Percentiles rank a stretch among this genome's conserved stretches.
These are phyloP conservation scores for Xerocomellus dryophilus DNA, from an alignment of 768 basidiomycete species.

Conservation along the genomic window DNA sequence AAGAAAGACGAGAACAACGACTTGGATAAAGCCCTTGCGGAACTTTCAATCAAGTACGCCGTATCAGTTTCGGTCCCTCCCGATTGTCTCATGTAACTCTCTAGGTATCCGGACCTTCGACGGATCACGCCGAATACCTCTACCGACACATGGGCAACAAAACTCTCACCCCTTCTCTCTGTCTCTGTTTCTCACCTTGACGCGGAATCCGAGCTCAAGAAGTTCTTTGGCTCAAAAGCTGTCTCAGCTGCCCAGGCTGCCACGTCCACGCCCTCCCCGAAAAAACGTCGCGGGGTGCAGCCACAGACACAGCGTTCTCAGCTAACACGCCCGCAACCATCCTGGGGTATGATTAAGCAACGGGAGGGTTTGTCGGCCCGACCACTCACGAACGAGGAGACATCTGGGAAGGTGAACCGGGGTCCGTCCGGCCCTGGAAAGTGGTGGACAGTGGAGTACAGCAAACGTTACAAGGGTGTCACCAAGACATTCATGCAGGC, in stretches of 20 bases:
- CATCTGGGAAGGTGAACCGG: slow-evolving; percentile 41
- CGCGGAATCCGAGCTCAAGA: slow-evolving; percentile 84
- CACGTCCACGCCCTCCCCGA: slow-evolving; percentile 34
- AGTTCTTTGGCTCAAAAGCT: slow-evolving; percentile 92
- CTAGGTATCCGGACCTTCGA: slow-evolving; percentile 54
- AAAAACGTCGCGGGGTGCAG: slow-evolving; percentile 37
- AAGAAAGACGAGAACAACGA: slow-evolving; percentile 67
- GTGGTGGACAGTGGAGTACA: slow-evolving; percentile 90
- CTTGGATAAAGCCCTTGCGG: slow-evolving; percentile 78
- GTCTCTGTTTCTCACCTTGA: slow-evolving; percentile 84
- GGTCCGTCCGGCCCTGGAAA: slow-evolving; percentile 54
- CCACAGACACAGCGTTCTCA: slow-evolving; percentile 54
- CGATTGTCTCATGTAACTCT: not conserved
- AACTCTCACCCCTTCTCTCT: slow-evolving; percentile 57
- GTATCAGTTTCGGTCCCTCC: not conserved
- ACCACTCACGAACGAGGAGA: slow-evolving; percentile 53
- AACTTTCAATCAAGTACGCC: slow-evolving; percentile 73
- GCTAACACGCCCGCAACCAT: slow-evolving; percentile 70
- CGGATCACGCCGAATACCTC: slow-evolving; percentile 28
- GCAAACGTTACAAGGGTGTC: slow-evolving; percentile 76
- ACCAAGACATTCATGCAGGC: slow-evolving; percentile 78
- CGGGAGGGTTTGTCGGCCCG: slow-evolving; percentile 74
- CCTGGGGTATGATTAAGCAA: slow-evolving; percentile 69
- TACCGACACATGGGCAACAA: slow-evolving; percentile 28
- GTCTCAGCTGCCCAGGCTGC: slow-evolving; percentile 57